Conservation (phyloP, 495 filamentous ascomycete species). For the Podospora tetraspora region DNA sequence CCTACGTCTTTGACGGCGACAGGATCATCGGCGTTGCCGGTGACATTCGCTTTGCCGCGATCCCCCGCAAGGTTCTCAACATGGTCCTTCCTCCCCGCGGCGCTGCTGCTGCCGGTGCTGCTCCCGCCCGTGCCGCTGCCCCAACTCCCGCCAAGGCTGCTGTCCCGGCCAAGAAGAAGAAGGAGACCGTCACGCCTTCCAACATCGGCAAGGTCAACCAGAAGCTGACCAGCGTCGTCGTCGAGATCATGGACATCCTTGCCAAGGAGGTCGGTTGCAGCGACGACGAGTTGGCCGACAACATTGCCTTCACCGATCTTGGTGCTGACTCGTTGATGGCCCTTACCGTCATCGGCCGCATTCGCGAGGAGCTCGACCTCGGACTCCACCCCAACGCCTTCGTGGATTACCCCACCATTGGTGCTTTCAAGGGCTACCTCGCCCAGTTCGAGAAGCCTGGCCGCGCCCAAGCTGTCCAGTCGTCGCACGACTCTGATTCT, state of each 20-base stretch:
- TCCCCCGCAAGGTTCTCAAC: constrained; percentile 63
- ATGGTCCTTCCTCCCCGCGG: constrained; percentile 57
- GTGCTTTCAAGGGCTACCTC: constrained; percentile 56
- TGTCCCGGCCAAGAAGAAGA: constrained; percentile 36
- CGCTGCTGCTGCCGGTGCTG: constrained; percentile 30
- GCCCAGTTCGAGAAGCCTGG: constrained; percentile 41
- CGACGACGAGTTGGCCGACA: constrained; percentile 54
- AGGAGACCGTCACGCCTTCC: constrained; percentile 37
- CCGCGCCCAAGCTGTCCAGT: constrained; percentile 26
- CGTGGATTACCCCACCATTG: constrained; percentile 50
- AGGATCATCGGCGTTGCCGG: constrained; percentile 51
- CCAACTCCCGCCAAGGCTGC: constrained; percentile 38
- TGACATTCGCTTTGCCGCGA: constrained; percentile 58
- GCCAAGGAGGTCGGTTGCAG: constrained; percentile 62
- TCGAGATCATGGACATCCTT: constrained; percentile 56
- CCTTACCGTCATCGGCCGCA: constrained; percentile 47
- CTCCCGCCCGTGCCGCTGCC: constrained; percentile 27
- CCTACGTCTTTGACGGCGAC: constrained; percentile 61
- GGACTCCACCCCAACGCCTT: constrained; percentile 51
- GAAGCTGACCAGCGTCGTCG: constrained; percentile 35
- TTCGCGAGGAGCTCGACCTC: constrained; percentile 54
- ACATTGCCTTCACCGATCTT: constrained; percentile 49
- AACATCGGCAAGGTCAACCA: constrained; percentile 41
- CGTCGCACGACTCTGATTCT: constrained; percentile 27
- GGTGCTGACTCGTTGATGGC: constrained; percentile 60